These are phyloP conservation scores for Saccharata proteae DNA, from an alignment of 2,329 filamentous ascomycete genomes.

Conservation along the genomic window DNA sequence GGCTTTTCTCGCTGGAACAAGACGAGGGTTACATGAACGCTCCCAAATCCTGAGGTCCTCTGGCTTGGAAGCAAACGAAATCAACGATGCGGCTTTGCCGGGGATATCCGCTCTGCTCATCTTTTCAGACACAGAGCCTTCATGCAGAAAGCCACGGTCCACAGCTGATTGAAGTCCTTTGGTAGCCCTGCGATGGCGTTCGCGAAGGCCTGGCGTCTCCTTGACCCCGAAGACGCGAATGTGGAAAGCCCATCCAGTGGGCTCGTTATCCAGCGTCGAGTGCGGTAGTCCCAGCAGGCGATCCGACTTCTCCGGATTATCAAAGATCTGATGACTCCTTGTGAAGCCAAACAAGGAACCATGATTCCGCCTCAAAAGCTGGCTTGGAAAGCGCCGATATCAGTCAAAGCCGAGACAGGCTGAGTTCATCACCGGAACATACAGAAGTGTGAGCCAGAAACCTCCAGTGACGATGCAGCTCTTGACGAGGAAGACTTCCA, in stretches of 20 bases:
- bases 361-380: slow-evolving; percentile 1
- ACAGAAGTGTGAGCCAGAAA: slow-evolving; percentile 4
- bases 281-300: slow-evolving; percentile 4
- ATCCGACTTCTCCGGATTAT: slow-evolving; percentile 3
- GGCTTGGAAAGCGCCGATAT: neutral
- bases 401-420: neutral
- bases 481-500: slow-evolving; percentile 6
- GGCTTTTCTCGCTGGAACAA: neutral
- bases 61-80: slow-evolving; percentile 2
- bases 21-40: neutral
- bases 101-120: slow-evolving; percentile 1
- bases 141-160: slow-evolving; percentile 4
- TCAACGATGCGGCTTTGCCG: neutral
- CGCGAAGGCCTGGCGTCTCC: slow-evolving; percentile 2
- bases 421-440: neutral
- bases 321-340: slow-evolving; percentile 3
- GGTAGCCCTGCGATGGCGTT: neutral
- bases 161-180: slow-evolving; percentile 5
- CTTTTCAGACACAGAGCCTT: neutral
- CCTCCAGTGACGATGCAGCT: slow-evolving; percentile 3
- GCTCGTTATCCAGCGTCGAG: slow-evolving; percentile 5
- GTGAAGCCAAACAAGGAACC: slow-evolving; percentile 7
- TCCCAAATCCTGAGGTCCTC: slow-evolving; percentile 3
- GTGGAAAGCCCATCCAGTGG: slow-evolving; percentile 5
- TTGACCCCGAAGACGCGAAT: slow-evolving; percentile 5